Conservation (phyloP, 352 stramenopile genomes). For the Pythium apleroticum region DNA sequence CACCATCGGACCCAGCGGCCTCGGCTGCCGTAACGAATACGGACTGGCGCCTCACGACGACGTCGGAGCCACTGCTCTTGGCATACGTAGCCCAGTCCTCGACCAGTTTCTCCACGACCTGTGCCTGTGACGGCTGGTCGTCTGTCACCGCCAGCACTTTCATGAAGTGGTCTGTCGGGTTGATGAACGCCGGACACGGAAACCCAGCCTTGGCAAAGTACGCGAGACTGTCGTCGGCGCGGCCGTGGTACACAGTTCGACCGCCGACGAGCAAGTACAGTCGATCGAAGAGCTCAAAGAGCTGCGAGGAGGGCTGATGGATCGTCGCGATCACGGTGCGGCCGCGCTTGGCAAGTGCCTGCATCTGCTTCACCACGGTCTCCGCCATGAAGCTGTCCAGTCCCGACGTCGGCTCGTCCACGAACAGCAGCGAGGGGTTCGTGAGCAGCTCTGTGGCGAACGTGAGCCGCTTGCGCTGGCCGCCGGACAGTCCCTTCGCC, state of each 20-base stretch:
- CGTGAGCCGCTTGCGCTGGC: constrained; percentile 48
- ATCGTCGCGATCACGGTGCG: constrained; percentile 86
- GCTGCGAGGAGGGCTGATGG: constrained; percentile 62
- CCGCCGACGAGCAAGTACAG: constrained; percentile 56
- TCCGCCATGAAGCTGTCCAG: constrained; percentile 63
- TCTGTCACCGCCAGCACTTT: constrained; percentile 44
- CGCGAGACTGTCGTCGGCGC: constrained; percentile 40
- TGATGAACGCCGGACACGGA: constrained; percentile 54
- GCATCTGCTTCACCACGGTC: constrained; percentile 46
- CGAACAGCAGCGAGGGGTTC: constrained; percentile 77
- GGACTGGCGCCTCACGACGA: constrained; percentile 9
- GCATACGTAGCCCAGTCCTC: constrained; percentile 8
- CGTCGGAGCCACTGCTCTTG: constrained; percentile 5
- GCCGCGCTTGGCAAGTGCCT: constrained; percentile 67
- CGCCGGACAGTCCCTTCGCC: constrained; percentile 69
- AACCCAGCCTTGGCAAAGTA: constrained; percentile 58
- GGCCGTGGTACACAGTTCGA: constrained; percentile 56
- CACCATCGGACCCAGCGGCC: not conserved
- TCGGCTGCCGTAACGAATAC: not conserved
- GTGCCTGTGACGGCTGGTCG: constrained; percentile 1
- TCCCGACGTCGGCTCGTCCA: constrained; percentile 81
- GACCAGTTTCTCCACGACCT: constrained; percentile 17
- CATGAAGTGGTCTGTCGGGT: constrained; percentile 70
- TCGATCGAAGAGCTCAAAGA: constrained; percentile 56
- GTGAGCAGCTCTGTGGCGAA: constrained; percentile 81